Evolutionary conservation across 345 rosid species (phyloP), one percentile per base, ranked within the genome.

Genomic region (Abelmoschus esculentus): DNA sequence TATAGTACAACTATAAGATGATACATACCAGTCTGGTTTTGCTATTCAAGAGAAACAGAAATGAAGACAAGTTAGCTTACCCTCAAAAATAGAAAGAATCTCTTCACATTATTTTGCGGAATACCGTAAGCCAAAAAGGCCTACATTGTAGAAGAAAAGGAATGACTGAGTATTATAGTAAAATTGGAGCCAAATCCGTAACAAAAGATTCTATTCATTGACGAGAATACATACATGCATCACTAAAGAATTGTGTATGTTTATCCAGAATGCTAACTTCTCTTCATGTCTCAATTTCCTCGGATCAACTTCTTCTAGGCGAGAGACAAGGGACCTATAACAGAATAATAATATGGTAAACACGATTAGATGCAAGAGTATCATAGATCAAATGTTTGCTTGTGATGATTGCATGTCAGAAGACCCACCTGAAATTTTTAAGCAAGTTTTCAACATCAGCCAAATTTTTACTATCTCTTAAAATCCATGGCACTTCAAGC

Each of bases 241-340:
- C 77, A 91, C 93, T 50, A 95, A 70, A 7, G 97, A 89, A 75
- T 95, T 95, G 82, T 95, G 99, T 73, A 95, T 75, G 60, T 95
- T 95, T 79, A 91, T 86, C 99, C 99, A 95, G 81, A 95, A 95
- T 12, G 99, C 96, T 17, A 95, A 79, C 81, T 90, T 91, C 82
- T 95, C 99, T 67, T 85, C 92, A 17, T 86, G 87, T 70, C 82
- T 86, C 81, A 95, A 73, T 79, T 80, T 90, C 84, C 86, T 81
- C 17, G 90, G 96, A 80, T 89, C 77, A 0, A 91, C 85, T 63
- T 87, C 83, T 80, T 95, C 96, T 73, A 95, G 65, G 66, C 83
- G 89, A 80, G 87, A 82, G 57, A 95, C 82, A 34, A 90, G 89
- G 36, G 90, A 91, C 74, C 99, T 95, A 83, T 67, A 78, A 47